phyloP scores from a whole-genome alignment of 768 basidiomycete genomes.

The Amylocystis lapponica region DNA sequence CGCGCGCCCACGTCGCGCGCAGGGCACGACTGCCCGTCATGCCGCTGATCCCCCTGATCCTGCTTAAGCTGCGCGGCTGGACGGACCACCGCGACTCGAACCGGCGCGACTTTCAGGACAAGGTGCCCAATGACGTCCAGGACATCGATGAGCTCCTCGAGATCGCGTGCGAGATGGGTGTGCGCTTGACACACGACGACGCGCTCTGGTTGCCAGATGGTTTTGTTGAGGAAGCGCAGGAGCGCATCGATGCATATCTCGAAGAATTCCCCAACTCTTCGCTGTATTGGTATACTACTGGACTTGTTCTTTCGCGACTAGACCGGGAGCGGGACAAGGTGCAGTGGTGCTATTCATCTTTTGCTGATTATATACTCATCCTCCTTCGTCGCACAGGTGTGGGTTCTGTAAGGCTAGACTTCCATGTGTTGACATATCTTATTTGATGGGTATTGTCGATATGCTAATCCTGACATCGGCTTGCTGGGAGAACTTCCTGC shows the following conservation, averaged over 20 bases:
- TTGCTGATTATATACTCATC: too few species aligned
- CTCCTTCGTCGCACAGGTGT: too few species aligned
- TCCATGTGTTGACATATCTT: too few species aligned
- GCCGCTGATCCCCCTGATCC: slow-evolving; percentile 24
- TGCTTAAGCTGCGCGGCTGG: slow-evolving; percentile 31
- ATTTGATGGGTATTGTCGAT: too few species aligned
- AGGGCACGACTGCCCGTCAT: slow-evolving; percentile 20
- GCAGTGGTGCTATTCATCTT: too few species aligned
- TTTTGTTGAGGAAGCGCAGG: slow-evolving; percentile 6
- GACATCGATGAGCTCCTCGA: slow-evolving; percentile 38
- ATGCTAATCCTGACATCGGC: too few species aligned
- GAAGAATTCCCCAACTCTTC: slow-evolving; percentile 5
- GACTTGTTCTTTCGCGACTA: too few species aligned
- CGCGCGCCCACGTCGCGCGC: slow-evolving; percentile 6
- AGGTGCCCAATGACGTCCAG: slow-evolving; percentile 33
- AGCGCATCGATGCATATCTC: slow-evolving; percentile 8
- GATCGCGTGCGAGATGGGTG: slow-evolving; percentile 20
- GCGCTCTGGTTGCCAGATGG: slow-evolving; percentile 10
- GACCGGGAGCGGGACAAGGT: too few species aligned
- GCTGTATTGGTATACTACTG: slow-evolving; percentile 3
- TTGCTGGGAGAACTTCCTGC: too few species aligned
- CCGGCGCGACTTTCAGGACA: slow-evolving; percentile 28
- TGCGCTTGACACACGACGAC: not conserved
- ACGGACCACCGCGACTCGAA: slow-evolving; percentile 25
- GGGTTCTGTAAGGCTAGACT: too few species aligned